Base-by-base conservation (phyloP, 164 flowering plant genomes). In the Protea cynaroides region DNA sequence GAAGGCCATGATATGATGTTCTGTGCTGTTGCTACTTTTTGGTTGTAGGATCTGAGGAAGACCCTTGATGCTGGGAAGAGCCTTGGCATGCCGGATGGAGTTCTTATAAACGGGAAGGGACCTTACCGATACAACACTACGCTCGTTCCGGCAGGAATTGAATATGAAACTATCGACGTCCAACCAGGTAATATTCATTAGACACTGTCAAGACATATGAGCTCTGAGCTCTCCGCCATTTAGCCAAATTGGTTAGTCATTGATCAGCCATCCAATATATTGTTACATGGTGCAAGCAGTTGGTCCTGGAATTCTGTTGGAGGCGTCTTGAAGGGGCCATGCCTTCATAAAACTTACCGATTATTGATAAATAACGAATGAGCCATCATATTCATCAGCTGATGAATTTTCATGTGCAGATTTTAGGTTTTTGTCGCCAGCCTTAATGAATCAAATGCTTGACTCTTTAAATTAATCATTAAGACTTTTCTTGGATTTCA, bases 11-110 rank as follows among this genome's bases (percentile, higher is more conserved):
- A 54, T 54, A 22, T 54, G 14, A 22, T 54, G 25, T 1, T 4
- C 14, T 19, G 21, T 19, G 9, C 24, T 53, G 22, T 54, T 11
- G 9, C 6, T 6, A 29, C 13, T 3, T 24, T 40, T 58, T 18
- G 25, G 49, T 49, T 38, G 59, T 61, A 86, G 90, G 80, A 72
- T 25, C 63, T 83, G 72, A 74, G 85, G 46, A 19, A 59, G 15
- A 62, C 58, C 22, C 84, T 87, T 63, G 77, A 85, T 64, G 74
- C 73, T 57, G 88, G 90, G 21, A 77, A 78, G 56, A 81, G 71
- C 43, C 88, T 85, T 37, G 87, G 85, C 55, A 78, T 83, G 75
- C 93, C 93, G 9, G 86, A 87, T 80, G 90, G 93, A 49, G 86
- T 85, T 56, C 79, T 87, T 25, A 85, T 87, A 21, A 87, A 87